A percentile compares a stretch with the other conserved stretches of the same genome.
Conservation (phyloP, 305 asterid species). For the Solanum chacoense region DNA sequence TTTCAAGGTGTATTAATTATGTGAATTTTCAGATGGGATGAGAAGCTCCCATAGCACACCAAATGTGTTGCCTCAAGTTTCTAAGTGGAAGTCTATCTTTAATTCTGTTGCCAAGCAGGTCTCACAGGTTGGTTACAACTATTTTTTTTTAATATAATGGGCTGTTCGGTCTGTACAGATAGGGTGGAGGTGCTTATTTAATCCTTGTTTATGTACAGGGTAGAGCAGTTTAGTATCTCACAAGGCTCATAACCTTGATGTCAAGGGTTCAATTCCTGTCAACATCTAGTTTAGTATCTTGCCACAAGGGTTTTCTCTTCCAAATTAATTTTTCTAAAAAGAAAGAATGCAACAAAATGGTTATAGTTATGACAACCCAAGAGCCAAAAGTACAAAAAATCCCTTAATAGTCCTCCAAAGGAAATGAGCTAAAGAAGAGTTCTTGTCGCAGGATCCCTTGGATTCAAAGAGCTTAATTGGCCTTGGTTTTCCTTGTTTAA, state of each 20-base stretch:
- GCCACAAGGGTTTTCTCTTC: background rate
- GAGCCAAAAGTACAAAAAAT: background rate
- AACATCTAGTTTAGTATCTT: background rate
- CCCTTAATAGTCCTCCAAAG: background rate
- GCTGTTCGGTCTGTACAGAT: background rate
- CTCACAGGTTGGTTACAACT: conserved; percentile 69
- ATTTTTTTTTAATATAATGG: background rate
- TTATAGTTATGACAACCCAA: background rate
- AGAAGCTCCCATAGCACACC: conserved; percentile 35
- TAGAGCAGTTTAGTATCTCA: background rate
- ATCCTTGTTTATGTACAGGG: background rate
- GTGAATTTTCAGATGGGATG: conserved; percentile 41
- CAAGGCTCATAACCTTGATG: background rate
- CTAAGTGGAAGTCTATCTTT: conserved; percentile 79
- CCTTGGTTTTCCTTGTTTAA: background rate
- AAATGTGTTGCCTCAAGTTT: conserved; percentile 43
- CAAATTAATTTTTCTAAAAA: background rate
- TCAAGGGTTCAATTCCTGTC: background rate
- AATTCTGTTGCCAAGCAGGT: conserved; percentile 84
- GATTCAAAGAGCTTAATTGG: background rate
- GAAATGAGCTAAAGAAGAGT: background rate
- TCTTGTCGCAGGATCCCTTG: background rate
- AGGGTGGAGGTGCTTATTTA: background rate
- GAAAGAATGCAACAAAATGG: background rate
- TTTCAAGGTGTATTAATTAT: background rate